phyloP scores from a whole-genome alignment of 441 rosid genomes.

The Brassica hybrid region DNA sequence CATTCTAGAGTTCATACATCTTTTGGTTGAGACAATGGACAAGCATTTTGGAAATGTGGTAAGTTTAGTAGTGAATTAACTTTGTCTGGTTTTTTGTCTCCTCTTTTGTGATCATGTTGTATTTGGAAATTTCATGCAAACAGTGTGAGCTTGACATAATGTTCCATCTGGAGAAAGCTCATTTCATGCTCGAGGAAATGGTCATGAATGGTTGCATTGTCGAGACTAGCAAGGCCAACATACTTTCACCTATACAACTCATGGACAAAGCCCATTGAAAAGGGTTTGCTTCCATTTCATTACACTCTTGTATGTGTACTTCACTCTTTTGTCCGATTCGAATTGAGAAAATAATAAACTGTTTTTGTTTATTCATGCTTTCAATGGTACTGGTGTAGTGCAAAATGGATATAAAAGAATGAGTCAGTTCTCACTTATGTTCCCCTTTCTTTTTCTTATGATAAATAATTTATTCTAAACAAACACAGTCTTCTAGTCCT shows the following conservation, averaged over 20 bases:
- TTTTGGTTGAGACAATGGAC: constrained; percentile 97
- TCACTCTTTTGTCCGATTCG: background rate
- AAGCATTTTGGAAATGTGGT: constrained; percentile 94
- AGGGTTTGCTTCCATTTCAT: background rate
- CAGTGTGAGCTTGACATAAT: constrained; percentile 96
- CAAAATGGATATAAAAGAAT: background rate
- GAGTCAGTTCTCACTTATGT: background rate
- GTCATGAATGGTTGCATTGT: constrained; percentile 91
- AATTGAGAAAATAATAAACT: background rate
- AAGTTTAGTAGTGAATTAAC: too few relatives aligned
- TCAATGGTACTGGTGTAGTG: background rate
- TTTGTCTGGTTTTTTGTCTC: constrained; percentile 4
- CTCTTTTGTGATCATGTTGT: constrained; percentile 17
- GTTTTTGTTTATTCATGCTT: background rate
- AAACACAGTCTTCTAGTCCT: background rate
- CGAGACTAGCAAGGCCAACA: constrained; percentile 88
- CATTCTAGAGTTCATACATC: constrained; percentile 90
- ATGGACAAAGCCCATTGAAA: constrained; percentile 63
- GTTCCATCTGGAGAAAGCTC: constrained; percentile 96
- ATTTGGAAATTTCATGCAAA: constrained; percentile 25
- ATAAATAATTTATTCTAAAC: background rate
- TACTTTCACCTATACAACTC: constrained; percentile 74
- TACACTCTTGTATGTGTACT: background rate
- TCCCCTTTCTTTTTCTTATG: background rate
- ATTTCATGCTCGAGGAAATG: constrained; percentile 97